Percentiles rank a stretch among this genome's conserved stretches.
phyloP scores from a whole-genome alignment of 495 filamentous ascomycete genomes.

The Podospora bellae-mahoneyi region DNA sequence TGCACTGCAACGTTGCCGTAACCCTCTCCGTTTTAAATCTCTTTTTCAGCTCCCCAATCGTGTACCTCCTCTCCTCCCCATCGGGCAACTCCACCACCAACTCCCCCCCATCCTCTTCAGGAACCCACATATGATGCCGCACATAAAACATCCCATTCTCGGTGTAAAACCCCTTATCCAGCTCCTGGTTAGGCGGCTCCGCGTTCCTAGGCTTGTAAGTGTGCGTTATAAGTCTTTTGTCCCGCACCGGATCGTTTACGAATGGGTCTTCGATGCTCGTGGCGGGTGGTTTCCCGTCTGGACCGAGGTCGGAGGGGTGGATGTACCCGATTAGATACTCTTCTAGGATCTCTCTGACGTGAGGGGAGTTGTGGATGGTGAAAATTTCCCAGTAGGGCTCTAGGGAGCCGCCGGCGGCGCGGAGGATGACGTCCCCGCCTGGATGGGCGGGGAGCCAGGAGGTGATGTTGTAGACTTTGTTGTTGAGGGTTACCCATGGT shows the following conservation, averaged over 20 bases:
- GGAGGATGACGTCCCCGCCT: slow-evolving; percentile 58
- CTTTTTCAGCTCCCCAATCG: slow-evolving; percentile 50
- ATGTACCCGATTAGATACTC: slow-evolving; percentile 54
- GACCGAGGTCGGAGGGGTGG: slow-evolving; percentile 48
- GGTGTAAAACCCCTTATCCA: slow-evolving; percentile 49
- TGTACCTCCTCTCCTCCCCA: slow-evolving; percentile 50
- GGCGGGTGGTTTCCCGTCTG: slow-evolving; percentile 40
- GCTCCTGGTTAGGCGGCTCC: slow-evolving; percentile 49
- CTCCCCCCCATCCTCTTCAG: slow-evolving; percentile 39
- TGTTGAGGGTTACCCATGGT: slow-evolving; percentile 51
- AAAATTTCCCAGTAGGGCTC: slow-evolving; percentile 65
- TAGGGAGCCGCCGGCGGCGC: slow-evolving; percentile 53
- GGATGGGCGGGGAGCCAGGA: slow-evolving; percentile 57
- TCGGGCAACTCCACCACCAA: slow-evolving; percentile 54
- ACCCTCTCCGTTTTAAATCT: slow-evolving; percentile 53
- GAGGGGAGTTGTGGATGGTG: slow-evolving; percentile 54
- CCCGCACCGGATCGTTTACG: slow-evolving; percentile 47
- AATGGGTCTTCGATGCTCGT: slow-evolving; percentile 56
- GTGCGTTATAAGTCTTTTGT: slow-evolving; percentile 44
- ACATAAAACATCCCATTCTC: slow-evolving; percentile 57
- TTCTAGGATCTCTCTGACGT: slow-evolving; percentile 56
- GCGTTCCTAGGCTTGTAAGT: slow-evolving; percentile 55
- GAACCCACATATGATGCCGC: slow-evolving; percentile 62
- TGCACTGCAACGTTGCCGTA: slow-evolving; percentile 59
- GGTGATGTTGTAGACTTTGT: slow-evolving; percentile 59